Evolutionary conservation across 2,329 filamentous ascomycete species (phyloP).

Genomic region (Colletotrichum graminicola): DNA sequence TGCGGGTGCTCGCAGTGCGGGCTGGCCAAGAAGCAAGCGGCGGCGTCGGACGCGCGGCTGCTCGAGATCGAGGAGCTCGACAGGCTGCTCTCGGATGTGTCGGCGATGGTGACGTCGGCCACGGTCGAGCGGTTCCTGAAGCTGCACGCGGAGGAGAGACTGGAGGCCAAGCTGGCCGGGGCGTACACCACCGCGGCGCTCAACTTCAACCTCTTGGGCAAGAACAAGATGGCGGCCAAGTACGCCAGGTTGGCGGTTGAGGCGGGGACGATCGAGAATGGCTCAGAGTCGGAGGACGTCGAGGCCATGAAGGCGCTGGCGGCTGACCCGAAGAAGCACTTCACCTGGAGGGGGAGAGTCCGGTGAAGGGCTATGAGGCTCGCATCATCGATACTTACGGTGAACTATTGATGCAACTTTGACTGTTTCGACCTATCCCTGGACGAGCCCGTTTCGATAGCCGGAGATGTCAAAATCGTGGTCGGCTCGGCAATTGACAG

Average conservation of each 20-base stretch:
- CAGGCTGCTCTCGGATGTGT: constrained; percentile 46
- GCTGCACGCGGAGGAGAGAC: constrained; percentile 55
- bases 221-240: constrained; percentile 53
- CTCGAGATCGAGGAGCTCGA: constrained; percentile 47
- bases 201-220: constrained; percentile 54
- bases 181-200: constrained; percentile 55
- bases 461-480: neutral
- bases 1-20: constrained; percentile 56
- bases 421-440: neutral
- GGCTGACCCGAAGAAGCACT: constrained; percentile 40
- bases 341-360: constrained; percentile 41
- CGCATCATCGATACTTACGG: neutral
- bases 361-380: neutral
- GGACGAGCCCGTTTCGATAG: neutral
- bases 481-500: neutral
- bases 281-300: constrained; percentile 29
- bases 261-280: constrained; percentile 47
- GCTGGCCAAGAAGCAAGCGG: constrained; percentile 43
- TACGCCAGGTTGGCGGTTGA: constrained; percentile 55
- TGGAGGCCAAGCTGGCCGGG: constrained; percentile 51
- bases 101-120: constrained; percentile 45
- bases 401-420: neutral
- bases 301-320: constrained; percentile 38
- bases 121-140: constrained; percentile 55
- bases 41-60: constrained; percentile 55